Evolutionary conservation across 768 basidiomycete species (phyloP), one percentile per base, ranked within the genome.

Genomic region (Vishniacozyma victoriae): DNA sequence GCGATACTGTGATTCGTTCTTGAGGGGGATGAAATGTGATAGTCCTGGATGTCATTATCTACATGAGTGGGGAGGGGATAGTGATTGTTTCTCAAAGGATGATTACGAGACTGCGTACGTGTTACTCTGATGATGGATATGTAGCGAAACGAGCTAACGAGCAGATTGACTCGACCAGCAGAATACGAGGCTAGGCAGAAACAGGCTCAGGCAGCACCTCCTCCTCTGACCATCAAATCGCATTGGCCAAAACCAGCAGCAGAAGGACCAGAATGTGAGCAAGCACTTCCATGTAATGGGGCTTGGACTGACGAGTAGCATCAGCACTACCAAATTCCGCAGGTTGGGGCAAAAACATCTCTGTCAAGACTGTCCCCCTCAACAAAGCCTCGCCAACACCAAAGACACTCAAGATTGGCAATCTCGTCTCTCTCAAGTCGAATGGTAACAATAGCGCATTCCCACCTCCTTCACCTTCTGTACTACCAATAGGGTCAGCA

Each of bases 21-120:
- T 99, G 52, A 85, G 92, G 35, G 83, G 87, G 16, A 78, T 80
- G 27, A 78, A 78, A 51, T 99, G 95, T 72, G 79, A 82, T 49
- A 89, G 89, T 62, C 40, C 41, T 60, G 83, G 80, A 56, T 99
- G 95, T 73, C 85, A 92, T 83, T 86, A 87, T 69, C 75, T 92
- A 36, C 95, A 99, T 68, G 95, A 97, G 70, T 95, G 90, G 88
- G 95, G 92, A 26, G 95, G 96, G 53, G 93, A 97, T 73, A 86
- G 89, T 47, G 95, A 99, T 71, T 92, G 88, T 64, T 92, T 95
- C 68, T 91, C 92, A 1, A 92, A 92, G 74, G 91, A 96, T 70
- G 93, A 97, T 72, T 76, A 93, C 49, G 85, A 89, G 20, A 93
- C 91, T 0, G 74, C 92, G 90, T 93, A 67, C 39, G 81, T 78